Evolutionary conservation across 257 asterid species (phyloP), one percentile per base, ranked within the genome.

Genomic region (Nicotiana noctiflora): DNA sequence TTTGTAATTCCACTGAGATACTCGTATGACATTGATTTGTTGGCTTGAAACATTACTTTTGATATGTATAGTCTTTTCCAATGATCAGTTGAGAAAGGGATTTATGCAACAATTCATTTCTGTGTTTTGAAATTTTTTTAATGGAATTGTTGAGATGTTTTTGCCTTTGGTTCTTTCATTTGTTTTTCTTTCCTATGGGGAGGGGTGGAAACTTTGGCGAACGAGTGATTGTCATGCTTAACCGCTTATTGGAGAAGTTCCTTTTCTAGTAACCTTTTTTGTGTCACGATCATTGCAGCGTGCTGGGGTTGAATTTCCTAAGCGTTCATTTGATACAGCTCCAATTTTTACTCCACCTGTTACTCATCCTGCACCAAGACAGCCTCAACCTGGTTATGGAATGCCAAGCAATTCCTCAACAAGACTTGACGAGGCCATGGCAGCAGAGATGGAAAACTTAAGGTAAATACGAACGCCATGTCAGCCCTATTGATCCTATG

Each of bases 361-460:
- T 53, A 87, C 95, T 52, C 92, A 86, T 82, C 89, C 92, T 70
- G 83, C 82, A 60, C 21, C 87, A 6, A 87, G 91, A 80, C 87
- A 79, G 65, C 92, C 95, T 68, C 98, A 88, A 83, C 94, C 98
- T 64, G 92, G 97, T 82, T 89, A 92, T 86, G 99, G 98, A 82
- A 96, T 94, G 97, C 94, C 99, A 21, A 90, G 90, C 87, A 92
- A 90, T 83, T 94, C 99, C 77, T 86, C 98, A 25, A 87, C 90
- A 6, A 89, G 97, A 86, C 99, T 96, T 31, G 97, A 92, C 77
- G 93, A 94, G 86, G 98, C 94, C 60, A 94, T 96, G 99, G 93
- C 89, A 77, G 91, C 89, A 6, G 98, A 92, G 62, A 29, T 52
- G 66, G 91, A 82, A 84, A 90, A 44, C 81, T 80, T 96, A 80